Conservation (phyloP, 306 rosid genomes). For the Begonia fuchsioides region DNA sequence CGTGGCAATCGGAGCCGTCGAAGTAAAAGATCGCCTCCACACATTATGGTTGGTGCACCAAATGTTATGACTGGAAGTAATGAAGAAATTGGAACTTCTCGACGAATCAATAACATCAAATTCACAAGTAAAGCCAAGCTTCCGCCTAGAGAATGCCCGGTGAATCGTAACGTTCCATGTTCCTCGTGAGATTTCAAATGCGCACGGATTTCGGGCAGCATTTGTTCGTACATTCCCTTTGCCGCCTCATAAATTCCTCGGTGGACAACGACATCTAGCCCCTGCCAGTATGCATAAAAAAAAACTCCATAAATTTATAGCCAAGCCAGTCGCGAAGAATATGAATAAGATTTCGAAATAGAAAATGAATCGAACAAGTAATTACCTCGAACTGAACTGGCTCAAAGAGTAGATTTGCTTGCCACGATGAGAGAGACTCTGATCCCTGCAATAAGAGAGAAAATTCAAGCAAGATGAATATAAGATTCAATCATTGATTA, state of each 20-base stretch:
- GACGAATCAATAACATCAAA: constrained; percentile 74
- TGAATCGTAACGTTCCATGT: constrained; percentile 60
- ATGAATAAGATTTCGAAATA: not conserved
- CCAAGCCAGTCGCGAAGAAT: no score
- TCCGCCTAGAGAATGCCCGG: constrained; percentile 97
- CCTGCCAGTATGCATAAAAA: constrained; percentile 19
- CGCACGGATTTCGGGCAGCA: constrained; percentile 66
- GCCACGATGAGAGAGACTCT: constrained; percentile 86
- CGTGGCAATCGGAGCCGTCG: constrained; percentile 57
- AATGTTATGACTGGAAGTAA: constrained; percentile 87
- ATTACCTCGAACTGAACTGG: constrained; percentile 81
- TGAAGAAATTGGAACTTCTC: constrained; percentile 55
- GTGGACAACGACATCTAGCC: constrained; percentile 68
- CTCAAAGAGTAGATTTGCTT: constrained; percentile 92
- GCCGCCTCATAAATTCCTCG: constrained; percentile 99
- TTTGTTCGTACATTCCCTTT: constrained; percentile 73
- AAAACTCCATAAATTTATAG: no score
- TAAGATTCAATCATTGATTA: not conserved
- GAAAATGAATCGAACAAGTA: no score
- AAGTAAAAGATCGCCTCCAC: constrained; percentile 76
- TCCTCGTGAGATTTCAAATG: constrained; percentile 58
- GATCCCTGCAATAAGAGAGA: constrained; percentile 49
- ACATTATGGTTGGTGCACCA: constrained; percentile 87
- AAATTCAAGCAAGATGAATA: no score
- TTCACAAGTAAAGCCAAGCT: constrained; percentile 79